Evolutionary conservation across 176 grass and related monocot species (phyloP).

Genomic region (Urochloa ruziziensis): DNA sequence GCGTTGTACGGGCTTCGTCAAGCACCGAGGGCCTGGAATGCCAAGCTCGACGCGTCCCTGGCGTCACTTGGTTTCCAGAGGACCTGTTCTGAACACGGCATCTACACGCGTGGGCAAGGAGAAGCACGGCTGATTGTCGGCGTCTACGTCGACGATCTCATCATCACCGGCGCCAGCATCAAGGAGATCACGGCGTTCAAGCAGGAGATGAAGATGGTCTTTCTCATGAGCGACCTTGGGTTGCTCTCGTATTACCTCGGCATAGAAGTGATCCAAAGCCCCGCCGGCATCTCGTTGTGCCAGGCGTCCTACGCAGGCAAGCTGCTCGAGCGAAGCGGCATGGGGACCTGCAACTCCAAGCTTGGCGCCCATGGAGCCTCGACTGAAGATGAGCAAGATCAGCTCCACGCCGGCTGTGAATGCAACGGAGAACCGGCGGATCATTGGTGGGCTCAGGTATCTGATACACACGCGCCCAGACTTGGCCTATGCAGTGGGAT

Average conservation of each 20-base stretch:
- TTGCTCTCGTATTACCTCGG: background rate
- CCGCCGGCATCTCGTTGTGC: background rate
- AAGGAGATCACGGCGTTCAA: background rate
- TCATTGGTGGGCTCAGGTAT: background rate
- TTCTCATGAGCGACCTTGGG: background rate
- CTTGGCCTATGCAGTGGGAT: background rate
- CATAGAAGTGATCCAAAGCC: background rate
- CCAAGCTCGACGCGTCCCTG: too few relatives aligned
- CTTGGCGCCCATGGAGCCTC: background rate
- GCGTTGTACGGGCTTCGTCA: too few relatives aligned
- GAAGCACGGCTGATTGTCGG: background rate
- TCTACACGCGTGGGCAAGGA: background rate
- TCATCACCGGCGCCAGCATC: background rate
- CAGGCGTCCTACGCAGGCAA: background rate
- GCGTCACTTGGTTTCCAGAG: background rate
- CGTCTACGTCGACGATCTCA: background rate
- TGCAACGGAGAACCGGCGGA: background rate
- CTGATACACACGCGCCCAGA: background rate
- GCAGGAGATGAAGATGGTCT: background rate
- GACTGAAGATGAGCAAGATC: background rate
- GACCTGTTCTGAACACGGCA: background rate
- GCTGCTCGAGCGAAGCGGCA: background rate
- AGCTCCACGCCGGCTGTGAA: background rate
- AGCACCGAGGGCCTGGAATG: too few relatives aligned
- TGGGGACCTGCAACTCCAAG: background rate